These are phyloP conservation scores for Ganoderma meredithae DNA, from an alignment of 1,284 basidiomycete genomes.

Conservation along the genomic window DNA sequence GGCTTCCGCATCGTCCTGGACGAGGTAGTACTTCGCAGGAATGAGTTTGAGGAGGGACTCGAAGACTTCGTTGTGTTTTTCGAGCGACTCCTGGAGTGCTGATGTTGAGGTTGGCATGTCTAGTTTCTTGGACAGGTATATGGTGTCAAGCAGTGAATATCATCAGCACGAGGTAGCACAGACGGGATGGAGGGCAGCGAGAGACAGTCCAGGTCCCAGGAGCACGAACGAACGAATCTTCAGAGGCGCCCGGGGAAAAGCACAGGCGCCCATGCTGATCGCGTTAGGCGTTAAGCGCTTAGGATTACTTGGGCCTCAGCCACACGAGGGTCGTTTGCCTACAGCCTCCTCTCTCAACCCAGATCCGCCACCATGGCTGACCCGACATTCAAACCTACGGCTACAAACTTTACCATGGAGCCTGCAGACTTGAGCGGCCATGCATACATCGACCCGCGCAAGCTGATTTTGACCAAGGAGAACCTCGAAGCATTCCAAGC, in stretches of 20 bases:
- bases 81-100: slow-evolving; percentile 71
- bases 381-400: neutral
- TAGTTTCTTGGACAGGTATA: neutral
- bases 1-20: slow-evolving; percentile 72
- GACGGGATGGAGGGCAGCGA: neutral
- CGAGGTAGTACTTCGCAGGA: slow-evolving; percentile 87
- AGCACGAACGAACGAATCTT: too few species aligned
- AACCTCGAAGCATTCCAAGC: slow-evolving; percentile 88
- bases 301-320: neutral
- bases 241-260: slow-evolving; percentile 5
- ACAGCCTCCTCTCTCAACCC: neutral
- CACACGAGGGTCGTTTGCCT: neutral
- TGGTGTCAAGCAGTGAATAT: neutral
- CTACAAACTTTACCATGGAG: neutral
- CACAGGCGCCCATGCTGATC: slow-evolving; percentile 7
- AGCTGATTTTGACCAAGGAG: slow-evolving; percentile 81
- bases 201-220: neutral
- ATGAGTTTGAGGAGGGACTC: slow-evolving; percentile 84
- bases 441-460: slow-evolving; percentile 52
- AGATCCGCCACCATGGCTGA: neutral
- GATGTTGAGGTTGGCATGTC: slow-evolving; percentile 59
- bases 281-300: neutral
- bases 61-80: slow-evolving; percentile 85
- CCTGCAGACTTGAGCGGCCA: neutral
- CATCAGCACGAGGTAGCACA: neutral